Base-by-base conservation (phyloP, 192 early-diverging fungal genomes). In the Backusella liffmaniae region DNA sequence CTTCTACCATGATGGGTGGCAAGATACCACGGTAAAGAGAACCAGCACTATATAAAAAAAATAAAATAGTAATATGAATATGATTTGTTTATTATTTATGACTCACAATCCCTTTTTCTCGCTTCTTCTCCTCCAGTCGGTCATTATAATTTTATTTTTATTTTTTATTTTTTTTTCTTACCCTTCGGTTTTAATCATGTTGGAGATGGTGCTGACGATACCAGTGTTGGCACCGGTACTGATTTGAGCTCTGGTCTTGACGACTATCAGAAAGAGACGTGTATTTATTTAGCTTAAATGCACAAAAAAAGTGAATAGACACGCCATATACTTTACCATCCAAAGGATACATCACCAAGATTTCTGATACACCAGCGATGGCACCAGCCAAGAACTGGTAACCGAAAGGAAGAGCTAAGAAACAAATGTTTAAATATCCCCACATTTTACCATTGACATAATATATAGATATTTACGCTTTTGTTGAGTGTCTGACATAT, bases 201-300 rank as follows among this genome's bases (percentile, higher is more conserved):
- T 56, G 42, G 70, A 62, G 23, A 83, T 66, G 3, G 73, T 65
- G 36, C 66, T 15, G 16, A 77, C 73, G 56, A 83, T 77, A 66
- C 78, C 76, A 9, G 70, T 59, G 34, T 34, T 79, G n/a, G 75
- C 73, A 26, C 78, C 78, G 8, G 76, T 77, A 32, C 76, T 80
- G 5, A 99, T 90, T 86, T 98, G 96, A 82, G 96, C 92, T 12
- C 98, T 89, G 10, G 98, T 99, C 84, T 99, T 99, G 76, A 97
- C 95, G 32, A 97, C 89, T 73, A 66, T 15, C 9, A 1, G 5
- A 32, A 15, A 39, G 0, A 51, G 23, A 72, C 26, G n/a, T 23
- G 37, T 10, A 18, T 23, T 36, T 41, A 13, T 13, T 26, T 62
- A 62, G 21, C 12, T 29, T 23, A 59, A 16, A 44, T 44, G 42